These are phyloP conservation scores for Telfairia occidentalis DNA, from an alignment of 331 rosid species.

Conservation along the genomic window DNA sequence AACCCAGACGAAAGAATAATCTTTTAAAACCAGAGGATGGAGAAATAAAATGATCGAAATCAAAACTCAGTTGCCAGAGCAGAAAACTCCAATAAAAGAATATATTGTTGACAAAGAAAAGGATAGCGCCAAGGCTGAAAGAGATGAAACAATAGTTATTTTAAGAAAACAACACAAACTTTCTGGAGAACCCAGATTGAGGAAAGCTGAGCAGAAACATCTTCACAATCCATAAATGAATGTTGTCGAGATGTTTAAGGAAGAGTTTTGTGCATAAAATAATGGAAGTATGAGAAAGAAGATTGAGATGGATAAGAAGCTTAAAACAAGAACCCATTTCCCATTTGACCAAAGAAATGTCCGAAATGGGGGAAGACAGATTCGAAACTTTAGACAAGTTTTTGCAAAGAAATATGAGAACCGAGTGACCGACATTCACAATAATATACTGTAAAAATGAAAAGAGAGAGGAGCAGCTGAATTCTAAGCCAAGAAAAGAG, in stretches of 20 bases:
- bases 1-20: conserved; percentile 5
- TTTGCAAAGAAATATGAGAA: conserved; percentile 29
- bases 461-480: conserved; percentile 27
- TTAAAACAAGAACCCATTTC: conserved; percentile 25
- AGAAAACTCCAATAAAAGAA: conserved; percentile 13
- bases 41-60: background rate
- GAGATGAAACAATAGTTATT: conserved; percentile 14
- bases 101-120: conserved; percentile 2
- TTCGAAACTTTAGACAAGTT: conserved; percentile 51
- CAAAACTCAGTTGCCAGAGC: background rate
- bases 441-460: conserved; percentile 1
- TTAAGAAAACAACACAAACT: conserved; percentile 8
- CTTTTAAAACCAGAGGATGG: background rate
- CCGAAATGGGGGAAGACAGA: conserved; percentile 22
- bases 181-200: conserved; percentile 20
- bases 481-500: conserved; percentile 46
- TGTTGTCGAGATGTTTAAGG: background rate
- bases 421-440: conserved; percentile 28
- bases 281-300: conserved; percentile 9
- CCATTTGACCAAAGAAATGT: conserved; percentile 29
- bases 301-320: conserved; percentile 16
- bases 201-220: conserved; percentile 13
- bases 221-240: conserved; percentile 15
- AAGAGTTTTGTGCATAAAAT: conserved; percentile 22
- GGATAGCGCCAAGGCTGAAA: conserved; percentile 16